These are phyloP conservation scores for Claviceps monticola DNA, from an alignment of 2,329 filamentous ascomycete species.

Conservation along the genomic window DNA sequence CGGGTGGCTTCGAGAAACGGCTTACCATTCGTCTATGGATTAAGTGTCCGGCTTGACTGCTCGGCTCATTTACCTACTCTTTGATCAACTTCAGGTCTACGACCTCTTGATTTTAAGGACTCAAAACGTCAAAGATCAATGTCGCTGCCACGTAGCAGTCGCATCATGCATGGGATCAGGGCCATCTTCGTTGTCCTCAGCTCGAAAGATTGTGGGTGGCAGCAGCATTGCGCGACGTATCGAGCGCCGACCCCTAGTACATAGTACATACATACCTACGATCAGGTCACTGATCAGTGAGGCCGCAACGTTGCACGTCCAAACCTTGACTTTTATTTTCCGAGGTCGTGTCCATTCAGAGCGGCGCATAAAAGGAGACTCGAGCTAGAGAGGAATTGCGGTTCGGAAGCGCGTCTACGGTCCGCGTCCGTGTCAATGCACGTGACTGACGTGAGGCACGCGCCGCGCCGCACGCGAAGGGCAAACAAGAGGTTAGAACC, in stretches of 20 bases:
- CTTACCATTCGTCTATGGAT: slow-evolving; percentile 66
- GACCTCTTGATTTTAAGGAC: slow-evolving; percentile 59
- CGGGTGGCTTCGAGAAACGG: slow-evolving; percentile 56
- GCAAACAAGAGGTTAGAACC: no score
- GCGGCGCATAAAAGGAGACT: no score
- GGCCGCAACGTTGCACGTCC: no score
- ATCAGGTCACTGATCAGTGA: no score
- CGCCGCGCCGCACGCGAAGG: no score
- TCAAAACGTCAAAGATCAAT: slow-evolving; percentile 86
- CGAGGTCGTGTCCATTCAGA: no score
- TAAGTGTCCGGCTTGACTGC: slow-evolving; percentile 56
- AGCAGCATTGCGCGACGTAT: slow-evolving; percentile 26
- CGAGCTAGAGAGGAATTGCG: no score
- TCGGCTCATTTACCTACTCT: slow-evolving; percentile 51
- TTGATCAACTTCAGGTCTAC: slow-evolving; percentile 70
- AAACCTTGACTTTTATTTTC: no score
- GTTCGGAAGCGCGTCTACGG: no score
- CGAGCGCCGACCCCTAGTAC: slow-evolving; percentile 23
- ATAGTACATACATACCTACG: no score
- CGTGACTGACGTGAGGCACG: no score
- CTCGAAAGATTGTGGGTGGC: slow-evolving; percentile 16
- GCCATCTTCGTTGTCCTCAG: slow-evolving; percentile 21
- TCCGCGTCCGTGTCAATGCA: no score
- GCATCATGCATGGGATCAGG: slow-evolving; percentile 16
- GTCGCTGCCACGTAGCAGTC: slow-evolving; percentile 46